Evolutionary conservation across 345 rosid genomes (phyloP).

Genomic region (Brassica carinata): DNA sequence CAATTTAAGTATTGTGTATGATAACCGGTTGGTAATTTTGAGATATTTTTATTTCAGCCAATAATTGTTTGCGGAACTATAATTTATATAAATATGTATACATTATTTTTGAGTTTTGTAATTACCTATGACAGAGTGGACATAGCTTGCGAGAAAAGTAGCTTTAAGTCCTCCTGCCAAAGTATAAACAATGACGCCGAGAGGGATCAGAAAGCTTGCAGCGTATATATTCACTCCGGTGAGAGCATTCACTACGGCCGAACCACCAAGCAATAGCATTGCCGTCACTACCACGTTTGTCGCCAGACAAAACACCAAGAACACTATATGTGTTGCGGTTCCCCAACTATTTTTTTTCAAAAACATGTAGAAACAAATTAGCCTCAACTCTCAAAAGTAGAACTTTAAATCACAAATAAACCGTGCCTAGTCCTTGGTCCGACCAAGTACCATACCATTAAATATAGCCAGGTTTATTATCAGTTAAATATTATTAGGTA

Average conservation of each 20-base stretch:
- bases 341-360: constrained; percentile 69
- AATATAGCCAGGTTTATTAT: background rate
- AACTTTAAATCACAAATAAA: background rate
- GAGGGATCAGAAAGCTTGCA: constrained; percentile 92
- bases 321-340: constrained; percentile 75
- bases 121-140: constrained; percentile 82
- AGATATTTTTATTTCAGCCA: background rate
- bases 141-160: constrained; percentile 91
- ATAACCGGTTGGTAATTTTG: background rate
- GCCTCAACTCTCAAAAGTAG: background rate
- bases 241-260: constrained; percentile 93
- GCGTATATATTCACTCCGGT: constrained; percentile 84
- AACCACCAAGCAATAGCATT: constrained; percentile 91
- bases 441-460: background rate
- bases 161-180: constrained; percentile 97
- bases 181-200: constrained; percentile 84
- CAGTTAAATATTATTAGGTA: background rate
- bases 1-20: background rate
- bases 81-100: background rate
- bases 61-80: background rate
- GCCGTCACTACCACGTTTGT: constrained; percentile 86
- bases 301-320: constrained; percentile 74
- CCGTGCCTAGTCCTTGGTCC: background rate
- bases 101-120: background rate
- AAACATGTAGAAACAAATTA: background rate